Evolutionary conservation across 495 filamentous ascomycete genomes (phyloP).

Genomic region (Penicillium pancosmium): DNA sequence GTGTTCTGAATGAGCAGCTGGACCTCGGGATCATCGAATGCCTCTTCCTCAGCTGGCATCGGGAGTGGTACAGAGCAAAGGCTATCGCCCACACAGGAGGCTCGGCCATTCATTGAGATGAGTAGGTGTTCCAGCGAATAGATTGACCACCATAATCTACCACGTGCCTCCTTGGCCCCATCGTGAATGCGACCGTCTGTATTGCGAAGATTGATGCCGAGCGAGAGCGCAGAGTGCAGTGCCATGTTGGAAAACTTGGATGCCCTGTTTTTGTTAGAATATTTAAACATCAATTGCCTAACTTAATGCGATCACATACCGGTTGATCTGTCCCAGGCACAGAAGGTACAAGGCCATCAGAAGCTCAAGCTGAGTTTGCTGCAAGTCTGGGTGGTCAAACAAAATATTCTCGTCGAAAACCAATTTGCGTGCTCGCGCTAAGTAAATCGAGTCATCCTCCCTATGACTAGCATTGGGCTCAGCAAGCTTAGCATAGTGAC

Average conservation of each 20-base stretch:
- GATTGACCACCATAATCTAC: conserved; percentile 67
- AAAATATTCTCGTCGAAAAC: conserved; percentile 51
- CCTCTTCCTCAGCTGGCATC: conserved; percentile 55
- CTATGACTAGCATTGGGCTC: conserved; percentile 8
- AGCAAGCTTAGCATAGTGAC: conserved; percentile 33
- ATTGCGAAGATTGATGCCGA: conserved; percentile 64
- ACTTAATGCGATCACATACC: conserved; percentile 39
- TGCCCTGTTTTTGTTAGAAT: conserved; percentile 42
- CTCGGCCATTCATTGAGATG: conserved; percentile 63
- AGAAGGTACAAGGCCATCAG: conserved; percentile 63
- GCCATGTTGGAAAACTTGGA: conserved; percentile 63
- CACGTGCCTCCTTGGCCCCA: conserved; percentile 58
- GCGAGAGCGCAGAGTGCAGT: conserved; percentile 56
- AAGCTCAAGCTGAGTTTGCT: conserved; percentile 58
- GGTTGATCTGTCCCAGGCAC: conserved; percentile 59
- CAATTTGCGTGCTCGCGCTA: conserved; percentile 58
- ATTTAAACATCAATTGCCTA: neutral
- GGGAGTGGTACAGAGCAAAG: conserved; percentile 58
- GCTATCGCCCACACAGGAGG: conserved; percentile 54
- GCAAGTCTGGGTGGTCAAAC: conserved; percentile 58
- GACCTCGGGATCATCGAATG: conserved; percentile 26
- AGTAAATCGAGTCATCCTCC: conserved; percentile 58
- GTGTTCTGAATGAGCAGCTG: conserved; percentile 27
- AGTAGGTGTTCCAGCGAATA: conserved; percentile 60
- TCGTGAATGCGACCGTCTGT: conserved; percentile 48